Conservation (phyloP, 177 flowering plant genomes). For the Vitis hybrid region DNA sequence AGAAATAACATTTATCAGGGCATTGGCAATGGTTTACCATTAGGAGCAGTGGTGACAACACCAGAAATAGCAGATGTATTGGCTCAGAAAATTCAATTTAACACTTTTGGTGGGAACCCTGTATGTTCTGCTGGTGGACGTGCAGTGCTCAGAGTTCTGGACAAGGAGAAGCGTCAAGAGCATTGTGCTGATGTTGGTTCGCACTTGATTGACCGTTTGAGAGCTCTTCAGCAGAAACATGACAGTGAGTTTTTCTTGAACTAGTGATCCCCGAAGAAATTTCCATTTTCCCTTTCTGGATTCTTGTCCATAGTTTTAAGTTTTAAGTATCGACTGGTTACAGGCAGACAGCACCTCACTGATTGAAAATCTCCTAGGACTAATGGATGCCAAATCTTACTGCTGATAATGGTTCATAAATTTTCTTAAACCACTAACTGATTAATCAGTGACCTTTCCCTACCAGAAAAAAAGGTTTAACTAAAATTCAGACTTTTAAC, state of each 20-base stretch:
- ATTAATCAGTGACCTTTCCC: background rate
- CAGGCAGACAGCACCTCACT: no score
- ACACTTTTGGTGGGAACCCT: slow-evolving; percentile 98
- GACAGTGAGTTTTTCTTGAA: slow-evolving; percentile 54
- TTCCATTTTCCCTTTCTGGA: background rate
- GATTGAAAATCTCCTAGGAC: no score
- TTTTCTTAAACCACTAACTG: background rate
- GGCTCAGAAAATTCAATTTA: slow-evolving; percentile 89
- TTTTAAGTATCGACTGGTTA: background rate
- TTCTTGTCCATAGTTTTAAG: background rate
- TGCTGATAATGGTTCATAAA: no score
- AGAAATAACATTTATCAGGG: slow-evolving; percentile 51
- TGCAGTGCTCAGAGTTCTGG: slow-evolving; percentile 86
- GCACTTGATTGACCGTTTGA: slow-evolving; percentile 72
- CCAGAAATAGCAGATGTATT: slow-evolving; percentile 88
- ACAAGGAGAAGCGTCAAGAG: slow-evolving; percentile 83
- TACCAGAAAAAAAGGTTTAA: background rate
- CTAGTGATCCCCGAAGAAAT: background rate
- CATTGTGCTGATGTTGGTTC: slow-evolving; percentile 90
- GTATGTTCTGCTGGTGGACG: slow-evolving; percentile 96
- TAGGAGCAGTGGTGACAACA: slow-evolving; percentile 98
- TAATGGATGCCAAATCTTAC: no score
- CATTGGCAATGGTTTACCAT: slow-evolving; percentile 93
- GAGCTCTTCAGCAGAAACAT: slow-evolving; percentile 67
- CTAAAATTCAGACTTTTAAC: no score